Percentiles rank a stretch among this genome's conserved stretches.
phyloP scores from a whole-genome alignment of 768 basidiomycete species.

The Collybia sp. region DNA sequence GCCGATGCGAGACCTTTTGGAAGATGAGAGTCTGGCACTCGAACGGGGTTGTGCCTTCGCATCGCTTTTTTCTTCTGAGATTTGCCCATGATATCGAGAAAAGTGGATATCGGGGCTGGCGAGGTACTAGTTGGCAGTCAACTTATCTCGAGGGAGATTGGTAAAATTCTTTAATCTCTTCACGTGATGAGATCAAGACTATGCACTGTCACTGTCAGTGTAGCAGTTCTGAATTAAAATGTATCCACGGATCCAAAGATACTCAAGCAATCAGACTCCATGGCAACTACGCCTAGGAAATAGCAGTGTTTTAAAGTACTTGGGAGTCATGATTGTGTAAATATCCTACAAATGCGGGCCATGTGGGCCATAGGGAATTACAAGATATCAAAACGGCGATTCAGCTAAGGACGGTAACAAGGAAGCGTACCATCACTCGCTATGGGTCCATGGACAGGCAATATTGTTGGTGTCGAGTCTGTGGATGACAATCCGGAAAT shows the following conservation, averaged over 20 bases:
- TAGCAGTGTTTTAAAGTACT: too few species aligned
- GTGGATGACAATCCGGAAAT: slow-evolving; percentile 1
- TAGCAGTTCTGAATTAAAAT: too few species aligned
- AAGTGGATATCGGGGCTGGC: too few species aligned
- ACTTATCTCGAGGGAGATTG: too few species aligned
- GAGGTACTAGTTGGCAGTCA: too few species aligned
- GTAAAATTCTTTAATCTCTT: too few species aligned
- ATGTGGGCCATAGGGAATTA: slow-evolving; percentile 4
- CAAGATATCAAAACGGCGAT: slow-evolving; percentile 7
- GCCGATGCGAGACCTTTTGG: slow-evolving; percentile 78
- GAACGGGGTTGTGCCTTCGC: slow-evolving; percentile 90
- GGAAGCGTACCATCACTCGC: slow-evolving; percentile 15
- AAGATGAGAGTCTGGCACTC: slow-evolving; percentile 91
- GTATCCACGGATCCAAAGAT: too few species aligned
- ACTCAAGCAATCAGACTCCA: too few species aligned
- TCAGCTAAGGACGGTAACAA: slow-evolving; percentile 13
- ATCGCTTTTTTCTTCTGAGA: slow-evolving; percentile 82
- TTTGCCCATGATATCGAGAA: slow-evolving; percentile 70
- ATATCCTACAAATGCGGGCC: slow-evolving; percentile 1
- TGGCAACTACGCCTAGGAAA: too few species aligned
- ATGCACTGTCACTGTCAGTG: too few species aligned
- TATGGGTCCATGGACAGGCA: slow-evolving; percentile 12
- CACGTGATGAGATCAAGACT: too few species aligned
- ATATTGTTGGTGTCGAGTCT: background rate
- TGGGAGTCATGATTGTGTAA: background rate